phyloP scores from a whole-genome alignment of 1,284 basidiomycete species.

The Anthracocystis panici-leucophaei region DNA sequence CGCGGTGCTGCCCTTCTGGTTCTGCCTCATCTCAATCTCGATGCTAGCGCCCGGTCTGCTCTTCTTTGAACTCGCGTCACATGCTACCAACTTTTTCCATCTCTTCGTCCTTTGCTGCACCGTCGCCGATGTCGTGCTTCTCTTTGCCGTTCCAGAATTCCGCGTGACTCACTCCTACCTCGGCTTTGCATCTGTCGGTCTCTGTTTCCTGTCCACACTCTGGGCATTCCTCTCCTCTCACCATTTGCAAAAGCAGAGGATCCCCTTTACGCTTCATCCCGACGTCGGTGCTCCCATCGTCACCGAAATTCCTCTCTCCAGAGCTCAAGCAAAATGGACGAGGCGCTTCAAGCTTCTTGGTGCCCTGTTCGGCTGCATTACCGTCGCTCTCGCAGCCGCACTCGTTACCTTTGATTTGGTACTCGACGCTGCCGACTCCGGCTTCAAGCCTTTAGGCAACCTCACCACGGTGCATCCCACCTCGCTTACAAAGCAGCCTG shows the following conservation, averaged over 20 bases:
- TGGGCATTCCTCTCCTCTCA: constrained; percentile 46
- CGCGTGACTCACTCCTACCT: constrained; percentile 48
- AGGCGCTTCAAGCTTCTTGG: constrained; percentile 49
- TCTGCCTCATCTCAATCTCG: constrained; percentile 44
- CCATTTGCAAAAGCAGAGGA: constrained; percentile 32
- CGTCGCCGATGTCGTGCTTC: constrained; percentile 30
- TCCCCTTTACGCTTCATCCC: constrained; percentile 42
- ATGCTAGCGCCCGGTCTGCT: constrained; percentile 49
- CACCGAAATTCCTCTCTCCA: constrained; percentile 36
- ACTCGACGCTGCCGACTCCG: constrained; percentile 52
- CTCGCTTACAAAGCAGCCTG: constrained; percentile 34
- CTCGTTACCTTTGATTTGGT: constrained; percentile 54
- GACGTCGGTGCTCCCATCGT: constrained; percentile 44
- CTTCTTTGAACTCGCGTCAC: constrained; percentile 57
- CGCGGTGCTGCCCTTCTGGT: constrained; percentile 50
- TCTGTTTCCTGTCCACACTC: constrained; percentile 40
- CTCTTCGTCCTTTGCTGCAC: constrained; percentile 40
- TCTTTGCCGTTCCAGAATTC: constrained; percentile 40
- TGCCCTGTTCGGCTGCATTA: constrained; percentile 43
- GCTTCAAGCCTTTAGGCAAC: constrained; percentile 48
- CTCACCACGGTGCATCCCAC: constrained; percentile 44
- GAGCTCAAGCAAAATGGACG: constrained; percentile 47
- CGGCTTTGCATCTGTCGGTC: constrained; percentile 28
- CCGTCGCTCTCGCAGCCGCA: constrained; percentile 21
- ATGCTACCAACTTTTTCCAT: constrained; percentile 50